A percentile compares a stretch with the other conserved stretches of the same genome.
These are phyloP conservation scores for Peronospora destructor DNA, from an alignment of 352 stramenopile genomes.

Conservation along the genomic window DNA sequence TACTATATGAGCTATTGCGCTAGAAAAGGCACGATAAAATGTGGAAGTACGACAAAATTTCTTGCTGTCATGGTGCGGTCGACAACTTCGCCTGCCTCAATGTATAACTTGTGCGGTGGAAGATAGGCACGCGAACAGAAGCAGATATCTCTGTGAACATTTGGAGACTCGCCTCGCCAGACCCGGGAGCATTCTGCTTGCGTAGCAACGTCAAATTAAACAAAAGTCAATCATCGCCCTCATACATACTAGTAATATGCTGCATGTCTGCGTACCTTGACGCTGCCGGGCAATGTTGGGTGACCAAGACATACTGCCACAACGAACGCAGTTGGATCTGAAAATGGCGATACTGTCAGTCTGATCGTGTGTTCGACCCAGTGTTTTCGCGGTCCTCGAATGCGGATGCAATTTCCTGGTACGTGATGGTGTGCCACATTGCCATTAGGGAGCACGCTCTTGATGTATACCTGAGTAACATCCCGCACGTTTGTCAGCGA, in stretches of 20 bases:
- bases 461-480: slow-evolving; percentile 35
- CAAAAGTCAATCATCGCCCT: slow-evolving; percentile 7
- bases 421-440: slow-evolving; percentile 33
- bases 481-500: slow-evolving; percentile 28
- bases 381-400: slow-evolving; percentile 15
- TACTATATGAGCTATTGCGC: slow-evolving; percentile 75
- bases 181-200: slow-evolving; percentile 2
- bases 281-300: slow-evolving; percentile 20
- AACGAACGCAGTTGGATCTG: slow-evolving; percentile 41
- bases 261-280: slow-evolving; percentile 19
- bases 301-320: slow-evolving; percentile 38
- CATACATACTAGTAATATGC: background rate
- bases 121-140: slow-evolving; percentile 28
- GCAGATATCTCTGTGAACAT: slow-evolving; percentile 38
- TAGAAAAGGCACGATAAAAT: slow-evolving; percentile 20
- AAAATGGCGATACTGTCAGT: slow-evolving; percentile 44
- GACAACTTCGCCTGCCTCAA: slow-evolving; percentile 17
- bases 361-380: slow-evolving; percentile 32
- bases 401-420: slow-evolving; percentile 17
- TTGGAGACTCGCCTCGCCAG: slow-evolving; percentile 4
- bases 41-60: background rate
- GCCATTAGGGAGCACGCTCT: slow-evolving; percentile 41
- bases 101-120: slow-evolving; percentile 40
- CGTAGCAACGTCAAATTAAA: slow-evolving; percentile 4
- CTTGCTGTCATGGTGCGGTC: background rate